Conservation (phyloP, 176 grass and related monocot species). For the Olyra latifolia region DNA sequence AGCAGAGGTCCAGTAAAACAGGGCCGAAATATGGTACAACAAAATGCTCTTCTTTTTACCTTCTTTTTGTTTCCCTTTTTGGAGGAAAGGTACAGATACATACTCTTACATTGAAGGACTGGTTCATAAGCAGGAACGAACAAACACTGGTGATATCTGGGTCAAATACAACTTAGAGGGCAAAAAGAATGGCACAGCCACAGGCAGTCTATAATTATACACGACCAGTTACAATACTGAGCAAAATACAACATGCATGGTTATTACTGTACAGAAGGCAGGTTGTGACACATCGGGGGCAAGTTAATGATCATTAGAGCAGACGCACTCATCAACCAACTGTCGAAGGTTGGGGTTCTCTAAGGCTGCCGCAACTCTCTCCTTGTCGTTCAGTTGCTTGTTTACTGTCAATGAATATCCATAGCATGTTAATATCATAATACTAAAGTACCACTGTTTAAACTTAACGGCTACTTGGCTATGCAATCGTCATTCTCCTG, state of each 20-base stretch:
- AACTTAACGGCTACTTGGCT: not conserved
- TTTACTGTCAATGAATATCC: constrained; percentile 67
- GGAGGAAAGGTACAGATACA: not conserved
- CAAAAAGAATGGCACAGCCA: not conserved
- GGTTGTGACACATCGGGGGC: not conserved
- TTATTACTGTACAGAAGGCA: constrained; percentile 49
- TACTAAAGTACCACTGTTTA: not conserved
- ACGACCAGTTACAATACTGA: constrained; percentile 17
- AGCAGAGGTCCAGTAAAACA: not conserved
- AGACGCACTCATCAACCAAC: constrained; percentile 88
- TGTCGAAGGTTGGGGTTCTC: constrained; percentile 97
- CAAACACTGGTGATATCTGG: not conserved
- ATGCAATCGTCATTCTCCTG: not conserved
- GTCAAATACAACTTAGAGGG: not conserved
- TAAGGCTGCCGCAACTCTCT: constrained; percentile 83
- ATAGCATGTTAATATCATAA: constrained; percentile 11
- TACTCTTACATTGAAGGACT: not conserved
- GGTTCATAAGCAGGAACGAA: constrained; percentile 3
- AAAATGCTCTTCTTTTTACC: not conserved
- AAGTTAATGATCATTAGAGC: constrained; percentile 61
- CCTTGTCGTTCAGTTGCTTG: constrained; percentile 97
- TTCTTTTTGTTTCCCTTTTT: not conserved
- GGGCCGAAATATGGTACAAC: not conserved
- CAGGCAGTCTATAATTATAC: not conserved
- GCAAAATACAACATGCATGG: constrained; percentile 42